These are phyloP conservation scores for Fusarium albosuccineum DNA, from an alignment of 2,329 filamentous ascomycete species.

Conservation along the genomic window DNA sequence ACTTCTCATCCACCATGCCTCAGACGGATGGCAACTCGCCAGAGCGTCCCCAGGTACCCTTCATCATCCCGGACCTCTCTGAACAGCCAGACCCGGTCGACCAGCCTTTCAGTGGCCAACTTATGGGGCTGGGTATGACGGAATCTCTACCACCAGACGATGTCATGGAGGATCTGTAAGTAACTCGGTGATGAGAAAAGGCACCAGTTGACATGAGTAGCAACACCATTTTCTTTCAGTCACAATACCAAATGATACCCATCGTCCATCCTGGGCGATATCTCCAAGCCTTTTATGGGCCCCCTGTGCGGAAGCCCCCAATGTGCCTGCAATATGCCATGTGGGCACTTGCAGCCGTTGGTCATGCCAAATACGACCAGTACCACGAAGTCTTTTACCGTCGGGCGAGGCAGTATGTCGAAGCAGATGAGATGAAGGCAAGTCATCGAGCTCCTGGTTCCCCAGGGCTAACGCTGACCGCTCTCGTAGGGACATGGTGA, in stretches of 20 bases:
- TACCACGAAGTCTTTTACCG: slow-evolving; percentile 85
- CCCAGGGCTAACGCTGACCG: background rate
- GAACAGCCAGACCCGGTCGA: slow-evolving; percentile 21
- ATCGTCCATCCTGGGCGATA: slow-evolving; percentile 85
- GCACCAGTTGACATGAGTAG: slow-evolving; percentile 55
- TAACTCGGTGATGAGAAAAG: slow-evolving; percentile 33
- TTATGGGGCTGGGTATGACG: slow-evolving; percentile 84
- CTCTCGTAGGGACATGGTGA: slow-evolving; percentile 76
- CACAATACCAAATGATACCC: slow-evolving; percentile 78
- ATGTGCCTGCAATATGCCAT: slow-evolving; percentile 88
- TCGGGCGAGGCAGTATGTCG: slow-evolving; percentile 83
- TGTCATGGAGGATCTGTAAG: slow-evolving; percentile 84
- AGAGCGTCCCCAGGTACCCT: slow-evolving; percentile 23
- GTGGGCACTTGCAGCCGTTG: slow-evolving; percentile 82
- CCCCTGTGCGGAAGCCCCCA: slow-evolving; percentile 82
- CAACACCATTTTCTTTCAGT: slow-evolving; percentile 80
- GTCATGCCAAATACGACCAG: slow-evolving; percentile 77
- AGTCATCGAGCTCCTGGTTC: slow-evolving; percentile 10
- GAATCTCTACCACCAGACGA: slow-evolving; percentile 84
- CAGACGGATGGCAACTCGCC: slow-evolving; percentile 9
- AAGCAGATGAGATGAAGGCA: slow-evolving; percentile 86
- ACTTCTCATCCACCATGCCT: slow-evolving; percentile 19
- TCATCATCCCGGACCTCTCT: slow-evolving; percentile 30
- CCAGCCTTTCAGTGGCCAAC: slow-evolving; percentile 48
- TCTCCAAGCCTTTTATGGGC: slow-evolving; percentile 77